phyloP scores from a whole-genome alignment of 306 rosid genomes.

The Acacia crassicarpa region DNA sequence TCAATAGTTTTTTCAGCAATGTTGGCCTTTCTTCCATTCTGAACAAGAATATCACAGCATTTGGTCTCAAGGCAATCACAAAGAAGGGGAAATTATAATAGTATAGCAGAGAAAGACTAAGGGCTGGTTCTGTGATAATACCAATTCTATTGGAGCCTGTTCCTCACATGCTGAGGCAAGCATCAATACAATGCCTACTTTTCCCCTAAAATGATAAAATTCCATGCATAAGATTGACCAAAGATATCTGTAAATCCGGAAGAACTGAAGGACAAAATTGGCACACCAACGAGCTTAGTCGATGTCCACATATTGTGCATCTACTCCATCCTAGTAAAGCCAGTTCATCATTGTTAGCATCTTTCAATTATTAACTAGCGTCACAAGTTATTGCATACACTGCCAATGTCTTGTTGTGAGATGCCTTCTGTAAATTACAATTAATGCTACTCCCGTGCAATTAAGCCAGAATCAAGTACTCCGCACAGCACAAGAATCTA shows the following conservation, averaged over 20 bases:
- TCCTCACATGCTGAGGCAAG: background rate
- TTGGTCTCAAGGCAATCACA: constrained; percentile 15
- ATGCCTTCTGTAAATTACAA: background rate
- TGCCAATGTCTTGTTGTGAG: background rate
- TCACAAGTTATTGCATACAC: background rate
- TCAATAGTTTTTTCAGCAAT: background rate
- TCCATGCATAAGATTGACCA: background rate
- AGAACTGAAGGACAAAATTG: background rate
- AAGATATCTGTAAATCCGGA: background rate
- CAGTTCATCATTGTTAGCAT: background rate
- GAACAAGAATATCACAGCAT: constrained; percentile 9
- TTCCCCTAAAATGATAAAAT: constrained; percentile 14
- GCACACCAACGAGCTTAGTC: constrained; percentile 1
- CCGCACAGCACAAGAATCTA: background rate
- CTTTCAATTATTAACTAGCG: background rate
- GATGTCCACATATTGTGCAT: constrained; percentile 7
- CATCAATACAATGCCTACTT: background rate
- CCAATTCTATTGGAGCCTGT: constrained; percentile 1
- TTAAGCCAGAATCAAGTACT: background rate
- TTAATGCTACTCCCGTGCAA: constrained; percentile 3
- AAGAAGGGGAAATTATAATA: background rate
- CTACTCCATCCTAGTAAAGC: constrained; percentile 1
- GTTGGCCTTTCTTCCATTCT: background rate
- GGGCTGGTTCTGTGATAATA: constrained; percentile 1
- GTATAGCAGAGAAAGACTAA: background rate